phyloP scores from a whole-genome alignment of 768 basidiomycete species.

The Hemileccinum impolitum region DNA sequence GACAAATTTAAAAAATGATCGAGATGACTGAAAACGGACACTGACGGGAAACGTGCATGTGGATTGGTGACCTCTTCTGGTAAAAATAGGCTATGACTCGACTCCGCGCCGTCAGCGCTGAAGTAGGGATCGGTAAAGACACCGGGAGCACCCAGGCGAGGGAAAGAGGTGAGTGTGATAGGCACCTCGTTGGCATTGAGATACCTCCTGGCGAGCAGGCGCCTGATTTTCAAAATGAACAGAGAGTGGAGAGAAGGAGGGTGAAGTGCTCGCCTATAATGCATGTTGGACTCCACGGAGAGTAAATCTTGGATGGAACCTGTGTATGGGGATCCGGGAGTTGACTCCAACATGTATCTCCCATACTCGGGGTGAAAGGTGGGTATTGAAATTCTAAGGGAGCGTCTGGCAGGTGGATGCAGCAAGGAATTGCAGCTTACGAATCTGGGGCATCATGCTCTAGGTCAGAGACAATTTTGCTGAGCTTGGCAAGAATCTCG shows the following conservation, averaged over 20 bases:
- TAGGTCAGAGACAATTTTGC: slow-evolving; percentile 63
- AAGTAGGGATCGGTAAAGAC: slow-evolving; percentile 91
- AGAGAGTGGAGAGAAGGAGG: background rate
- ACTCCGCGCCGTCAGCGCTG: slow-evolving; percentile 69
- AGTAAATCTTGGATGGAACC: slow-evolving; percentile 83
- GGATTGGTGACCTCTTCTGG: slow-evolving; percentile 96
- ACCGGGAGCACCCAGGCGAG: slow-evolving; percentile 83
- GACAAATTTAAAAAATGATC: slow-evolving; percentile 12
- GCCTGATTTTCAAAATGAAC: slow-evolving; percentile 43
- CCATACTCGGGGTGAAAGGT: slow-evolving; percentile 99
- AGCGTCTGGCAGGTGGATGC: background rate
- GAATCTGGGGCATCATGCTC: slow-evolving; percentile 46
- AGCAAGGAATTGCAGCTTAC: slow-evolving; percentile 38
- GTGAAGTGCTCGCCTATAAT: slow-evolving; percentile 60
- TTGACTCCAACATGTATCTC: slow-evolving; percentile 97
- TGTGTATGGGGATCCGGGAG: slow-evolving; percentile 93
- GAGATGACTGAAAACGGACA: slow-evolving; percentile 22
- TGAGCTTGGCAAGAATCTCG: slow-evolving; percentile 84
- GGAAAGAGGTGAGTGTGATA: slow-evolving; percentile 93
- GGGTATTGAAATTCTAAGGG: slow-evolving; percentile 64
- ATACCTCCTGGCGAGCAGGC: slow-evolving; percentile 77
- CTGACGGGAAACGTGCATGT: slow-evolving; percentile 96
- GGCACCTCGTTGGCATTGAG: slow-evolving; percentile 86
- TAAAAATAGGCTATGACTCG: slow-evolving; percentile 91
- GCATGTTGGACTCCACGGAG: slow-evolving; percentile 92